Conservation (phyloP, 306 rosid species). For the Mimosa bimucronata region DNA sequence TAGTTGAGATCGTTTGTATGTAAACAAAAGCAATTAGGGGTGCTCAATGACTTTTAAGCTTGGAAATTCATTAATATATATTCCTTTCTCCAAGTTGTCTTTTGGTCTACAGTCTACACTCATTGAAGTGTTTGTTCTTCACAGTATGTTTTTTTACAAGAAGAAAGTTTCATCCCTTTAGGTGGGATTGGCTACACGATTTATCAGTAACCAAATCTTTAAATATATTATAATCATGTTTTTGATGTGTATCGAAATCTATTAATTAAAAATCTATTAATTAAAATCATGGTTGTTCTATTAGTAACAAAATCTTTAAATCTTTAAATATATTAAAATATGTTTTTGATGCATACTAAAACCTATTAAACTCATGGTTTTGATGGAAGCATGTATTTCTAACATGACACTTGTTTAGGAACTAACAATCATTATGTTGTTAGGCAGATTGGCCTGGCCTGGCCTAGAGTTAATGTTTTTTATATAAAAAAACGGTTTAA, state of each 20-base stretch:
- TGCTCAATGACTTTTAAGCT: background rate
- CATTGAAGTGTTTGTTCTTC: background rate
- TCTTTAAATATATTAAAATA: no score
- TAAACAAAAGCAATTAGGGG: conserved; percentile 27
- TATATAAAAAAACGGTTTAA: background rate
- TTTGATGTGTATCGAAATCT: no score
- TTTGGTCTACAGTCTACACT: background rate
- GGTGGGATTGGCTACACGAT: no score
- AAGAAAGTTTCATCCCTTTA: no score
- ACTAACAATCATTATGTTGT: background rate
- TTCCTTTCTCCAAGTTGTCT: background rate
- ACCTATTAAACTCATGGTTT: background rate
- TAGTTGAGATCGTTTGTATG: conserved; percentile 29
- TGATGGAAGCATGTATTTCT: background rate
- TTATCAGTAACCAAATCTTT: no score
- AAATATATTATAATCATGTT: no score
- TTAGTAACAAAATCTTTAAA: no score
- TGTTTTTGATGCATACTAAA: background rate
- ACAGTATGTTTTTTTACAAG: background rate
- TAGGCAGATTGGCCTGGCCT: background rate
- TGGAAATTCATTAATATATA: background rate
- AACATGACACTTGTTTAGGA: background rate
- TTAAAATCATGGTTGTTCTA: no score
- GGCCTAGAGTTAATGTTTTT: background rate
- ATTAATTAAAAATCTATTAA: no score